These are phyloP conservation scores for Umbelopsis sp. DNA, from an alignment of 371 early-diverging fungal genomes.

Conservation along the genomic window DNA sequence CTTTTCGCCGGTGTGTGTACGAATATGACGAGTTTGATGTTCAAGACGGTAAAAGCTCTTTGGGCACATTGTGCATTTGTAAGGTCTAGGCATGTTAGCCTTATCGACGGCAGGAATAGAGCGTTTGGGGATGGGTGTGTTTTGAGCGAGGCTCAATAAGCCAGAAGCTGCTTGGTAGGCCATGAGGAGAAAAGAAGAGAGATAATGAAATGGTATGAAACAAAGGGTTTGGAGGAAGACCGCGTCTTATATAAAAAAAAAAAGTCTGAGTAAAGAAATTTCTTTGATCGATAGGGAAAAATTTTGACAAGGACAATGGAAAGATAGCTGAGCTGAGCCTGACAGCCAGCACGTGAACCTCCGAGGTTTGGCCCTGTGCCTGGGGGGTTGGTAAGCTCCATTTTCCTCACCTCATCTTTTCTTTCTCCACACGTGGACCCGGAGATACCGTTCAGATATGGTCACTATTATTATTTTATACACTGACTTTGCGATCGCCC, in stretches of 20 bases:
- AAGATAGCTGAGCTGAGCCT: background rate
- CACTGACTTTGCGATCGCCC: background rate
- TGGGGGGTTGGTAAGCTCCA: background rate
- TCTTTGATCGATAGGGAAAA: constrained; percentile 11
- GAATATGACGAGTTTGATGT: constrained; percentile 77
- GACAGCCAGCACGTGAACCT: constrained; percentile 15
- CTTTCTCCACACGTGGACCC: constrained; percentile 10
- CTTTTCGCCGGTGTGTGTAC: constrained; percentile 86
- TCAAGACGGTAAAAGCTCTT: constrained; percentile 71
- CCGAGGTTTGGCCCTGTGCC: background rate
- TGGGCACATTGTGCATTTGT: constrained; percentile 65
- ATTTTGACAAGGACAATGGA: constrained; percentile 13
- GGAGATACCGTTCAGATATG: constrained; percentile 15
- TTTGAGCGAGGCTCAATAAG: constrained; percentile 43
- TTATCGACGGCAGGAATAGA: constrained; percentile 43
- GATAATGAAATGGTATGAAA: background rate
- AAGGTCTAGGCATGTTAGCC: constrained; percentile 58
- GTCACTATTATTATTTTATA: background rate
- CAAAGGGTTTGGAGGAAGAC: constrained; percentile 14
- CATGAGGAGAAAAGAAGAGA: constrained; percentile 20
- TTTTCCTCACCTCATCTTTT: background rate
- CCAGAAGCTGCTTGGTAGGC: constrained; percentile 39
- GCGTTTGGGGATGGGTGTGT: constrained; percentile 35
- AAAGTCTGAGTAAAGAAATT: background rate
- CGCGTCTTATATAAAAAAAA: background rate